Base-by-base conservation (phyloP, 2,329 filamentous ascomycete species). In the Teratosphaeria destructans region DNA sequence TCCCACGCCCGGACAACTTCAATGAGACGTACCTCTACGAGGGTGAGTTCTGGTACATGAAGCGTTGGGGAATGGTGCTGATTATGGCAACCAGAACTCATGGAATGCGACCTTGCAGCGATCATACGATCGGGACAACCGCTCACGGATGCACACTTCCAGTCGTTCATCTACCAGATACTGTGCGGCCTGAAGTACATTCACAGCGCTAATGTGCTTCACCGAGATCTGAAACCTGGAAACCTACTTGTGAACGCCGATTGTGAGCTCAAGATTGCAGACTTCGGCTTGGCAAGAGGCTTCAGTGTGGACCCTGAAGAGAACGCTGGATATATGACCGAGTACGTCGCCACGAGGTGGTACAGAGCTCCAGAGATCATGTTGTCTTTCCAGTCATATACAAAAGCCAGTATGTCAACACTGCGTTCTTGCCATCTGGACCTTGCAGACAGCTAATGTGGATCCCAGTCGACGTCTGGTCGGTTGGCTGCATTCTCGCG, bases 161-260 rank as follows among this genome's bases (percentile, higher is more conserved):
- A 99, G 78, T 97, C 94, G 57, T 99, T 99, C 79, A 96, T 99
- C 78, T 99, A 99, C 81, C 94, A 99, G 82, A 99, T 99, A 67
- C 87, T 99, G 5, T 97, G 94, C 74, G 94, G 94, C 65, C 82
- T 99, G 68, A 99, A 99, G 81, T 99, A 97, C 77, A 97, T 99
- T 66, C 94, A 99, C 80, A 97, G 93, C 26, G 94, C 94, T 67
- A 97, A 97, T 71, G 94, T 99, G 57, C 82, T 99, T 66, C 94
- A 99, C 75, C 88, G 94, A 74, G 94, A 99, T 75, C 77, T 99
- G 72, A 99, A 99, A 79, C 94, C 94, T 39, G 94, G 94, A 60
- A 99, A 99, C 75, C 77, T 99, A 71, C 85, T 99, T 52, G 94
- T 99, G 73, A 99, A 99, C 72, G 94, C 94, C 77, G 94, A 99